Evolutionary conservation across 768 basidiomycete genomes (phyloP), one percentile per base, ranked within the genome.

Genomic region (Naganishia randhawae): DNA sequence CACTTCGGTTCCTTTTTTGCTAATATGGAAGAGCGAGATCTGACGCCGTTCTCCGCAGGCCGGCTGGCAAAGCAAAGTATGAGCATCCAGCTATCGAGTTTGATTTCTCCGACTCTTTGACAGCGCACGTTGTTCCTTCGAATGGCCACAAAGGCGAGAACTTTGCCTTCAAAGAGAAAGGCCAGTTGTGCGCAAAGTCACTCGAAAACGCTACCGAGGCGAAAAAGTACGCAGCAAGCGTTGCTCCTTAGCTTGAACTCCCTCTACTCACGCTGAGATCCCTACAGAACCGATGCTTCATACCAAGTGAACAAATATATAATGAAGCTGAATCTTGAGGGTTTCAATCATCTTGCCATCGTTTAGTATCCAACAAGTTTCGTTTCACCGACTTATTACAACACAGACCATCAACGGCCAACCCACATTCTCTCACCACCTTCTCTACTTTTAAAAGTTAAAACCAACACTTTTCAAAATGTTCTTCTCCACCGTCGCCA

Each of bases 401-500:
- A 22, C 57, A 14, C 57, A 61, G 39, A 25, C 37, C 57, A 35
- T 25, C 54, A 37, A n/a, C 33, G 57, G 57, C 57, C 57, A 61
- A 37, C 57, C 39, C 22, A 39, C 57, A 61, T 29, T 61, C 57
- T n/a, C 37, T 61, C 35, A 32, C 33, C 33, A 41, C 57, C 29
- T 61, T 61, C 57, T 61, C 41, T 61, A 39, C 57, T n/a, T 48
- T 48, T 48, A 35, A 31, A 61, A 61, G 22, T 39, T 35, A 41
- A 19, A 61, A 27, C 14, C 22, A 11, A 39, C 41, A 61, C 13
- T 13, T 6, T 39, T 39, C 33, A 61, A 61, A 25, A 61, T 61
- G 57, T 61, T 74, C 63, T 37, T 71, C 63, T 63, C 66, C 39
- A 63, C 68, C 48, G 68, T 74, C 51, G 65, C 71, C 57, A 71